These are phyloP conservation scores for Pleurotus sapidus DNA, from an alignment of 768 basidiomycete genomes.

Conservation along the genomic window DNA sequence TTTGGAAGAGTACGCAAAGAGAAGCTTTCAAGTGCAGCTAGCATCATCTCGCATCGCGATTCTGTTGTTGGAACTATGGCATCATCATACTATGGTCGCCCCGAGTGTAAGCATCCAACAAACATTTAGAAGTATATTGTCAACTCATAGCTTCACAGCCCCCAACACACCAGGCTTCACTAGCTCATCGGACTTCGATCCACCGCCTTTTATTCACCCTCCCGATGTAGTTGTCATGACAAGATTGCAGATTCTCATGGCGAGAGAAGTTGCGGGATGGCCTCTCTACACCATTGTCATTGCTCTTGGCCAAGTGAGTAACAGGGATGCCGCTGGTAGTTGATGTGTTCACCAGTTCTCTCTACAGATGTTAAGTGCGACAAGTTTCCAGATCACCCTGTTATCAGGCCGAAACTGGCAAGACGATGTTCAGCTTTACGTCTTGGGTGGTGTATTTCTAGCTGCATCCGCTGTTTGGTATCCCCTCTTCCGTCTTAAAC, in stretches of 20 bases:
- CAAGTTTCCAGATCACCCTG: constrained; percentile 93
- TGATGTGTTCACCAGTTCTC: constrained; percentile 8
- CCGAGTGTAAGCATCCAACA: constrained; percentile 56
- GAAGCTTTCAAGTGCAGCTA: constrained; percentile 80
- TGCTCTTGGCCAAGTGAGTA: constrained; percentile 70
- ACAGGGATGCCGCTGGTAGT: neutral
- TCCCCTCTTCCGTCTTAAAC: constrained; percentile 81
- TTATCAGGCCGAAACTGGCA: constrained; percentile 86
- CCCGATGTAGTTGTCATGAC: constrained; percentile 78
- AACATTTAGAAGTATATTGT: neutral
- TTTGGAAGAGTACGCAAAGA: constrained; percentile 89
- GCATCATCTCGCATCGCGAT: constrained; percentile 73
- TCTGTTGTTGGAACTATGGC: constrained; percentile 78
- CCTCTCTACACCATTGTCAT: constrained; percentile 90
- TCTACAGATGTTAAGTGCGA: constrained; percentile 76
- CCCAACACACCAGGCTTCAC: constrained; percentile 52
- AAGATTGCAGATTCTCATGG: constrained; percentile 78
- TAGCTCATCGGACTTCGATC: constrained; percentile 34
- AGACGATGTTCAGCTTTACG: constrained; percentile 79
- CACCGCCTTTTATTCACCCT: constrained; percentile 35
- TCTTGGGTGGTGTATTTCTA: constrained; percentile 87
- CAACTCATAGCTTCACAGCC: constrained; percentile 22
- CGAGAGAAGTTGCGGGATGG: constrained; percentile 81
- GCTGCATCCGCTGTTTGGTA: constrained; percentile 89
- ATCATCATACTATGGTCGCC: constrained; percentile 66